phyloP scores from a whole-genome alignment of 2,329 filamentous ascomycete species.

The Fusarium sp. region DNA sequence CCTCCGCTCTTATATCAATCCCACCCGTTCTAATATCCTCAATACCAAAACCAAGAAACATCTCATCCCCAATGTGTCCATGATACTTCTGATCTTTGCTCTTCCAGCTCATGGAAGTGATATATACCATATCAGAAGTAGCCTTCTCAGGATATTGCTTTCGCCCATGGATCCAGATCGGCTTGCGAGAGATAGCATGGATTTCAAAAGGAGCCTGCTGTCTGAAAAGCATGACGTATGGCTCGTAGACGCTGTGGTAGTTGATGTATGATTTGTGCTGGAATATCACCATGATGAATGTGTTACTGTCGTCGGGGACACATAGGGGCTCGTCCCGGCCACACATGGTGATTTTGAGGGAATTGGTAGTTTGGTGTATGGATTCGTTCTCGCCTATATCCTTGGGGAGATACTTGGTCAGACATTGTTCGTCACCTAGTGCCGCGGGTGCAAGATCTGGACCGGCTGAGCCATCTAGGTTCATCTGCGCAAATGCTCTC shows the following conservation, averaged over 20 bases:
- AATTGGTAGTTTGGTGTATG: conserved; percentile 72
- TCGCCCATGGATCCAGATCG: conserved; percentile 69
- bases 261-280: conserved; percentile 66
- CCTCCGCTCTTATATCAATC: conserved; percentile 65
- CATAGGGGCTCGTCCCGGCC: conserved; percentile 61
- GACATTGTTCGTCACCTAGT: conserved; percentile 59
- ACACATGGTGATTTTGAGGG: conserved; percentile 68
- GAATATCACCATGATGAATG: conserved; percentile 67
- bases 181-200: conserved; percentile 62
- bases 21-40: conserved; percentile 64
- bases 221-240: conserved; percentile 66
- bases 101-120: conserved; percentile 71
- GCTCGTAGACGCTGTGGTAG: conserved; percentile 67
- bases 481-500: conserved; percentile 63
- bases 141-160: conserved; percentile 47
- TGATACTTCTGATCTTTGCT: conserved; percentile 62
- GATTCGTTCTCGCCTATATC: conserved; percentile 56
- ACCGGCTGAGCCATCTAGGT: conserved; percentile 61
- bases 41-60: conserved; percentile 69
- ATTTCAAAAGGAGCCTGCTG: conserved; percentile 63
- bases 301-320: conserved; percentile 59
- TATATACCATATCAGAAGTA: conserved; percentile 68
- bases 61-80: conserved; percentile 67
- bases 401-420: conserved; percentile 61
- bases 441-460: conserved; percentile 60